Evolutionary conservation across 2,329 filamentous ascomycete genomes (phyloP).

Genomic region (Xylariaceae sp.): DNA sequence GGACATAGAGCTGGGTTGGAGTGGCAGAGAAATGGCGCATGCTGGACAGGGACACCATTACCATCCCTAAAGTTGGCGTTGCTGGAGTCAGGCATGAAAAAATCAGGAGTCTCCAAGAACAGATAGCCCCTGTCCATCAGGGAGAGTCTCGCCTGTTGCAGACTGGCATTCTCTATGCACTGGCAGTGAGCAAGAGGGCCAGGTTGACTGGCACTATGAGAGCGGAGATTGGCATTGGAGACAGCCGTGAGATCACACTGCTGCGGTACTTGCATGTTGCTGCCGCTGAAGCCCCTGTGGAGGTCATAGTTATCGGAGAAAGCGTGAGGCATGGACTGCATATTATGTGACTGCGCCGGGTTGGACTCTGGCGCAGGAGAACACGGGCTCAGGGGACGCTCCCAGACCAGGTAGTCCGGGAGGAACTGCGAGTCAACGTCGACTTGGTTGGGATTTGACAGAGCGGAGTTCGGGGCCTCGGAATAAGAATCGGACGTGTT

Average conservation of each 20-base stretch:
- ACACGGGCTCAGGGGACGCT: not conserved
- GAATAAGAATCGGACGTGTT: slow-evolving; percentile 2
- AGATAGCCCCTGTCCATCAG: not conserved
- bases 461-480: not conserved
- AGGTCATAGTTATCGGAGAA: slow-evolving; percentile 22
- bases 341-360: slow-evolving; percentile 9
- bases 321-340: slow-evolving; percentile 16
- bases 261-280: slow-evolving; percentile 12
- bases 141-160: not conserved
- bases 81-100: not conserved
- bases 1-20: slow-evolving; percentile 19
- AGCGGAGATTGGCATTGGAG: not conserved
- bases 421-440: slow-evolving; percentile 17
- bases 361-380: slow-evolving; percentile 11
- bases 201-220: not conserved
- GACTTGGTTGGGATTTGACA: slow-evolving; percentile 7
- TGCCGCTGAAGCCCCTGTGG: slow-evolving; percentile 19
- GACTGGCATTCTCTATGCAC: slow-evolving; percentile 8
- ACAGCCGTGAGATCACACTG: slow-evolving; percentile 10
- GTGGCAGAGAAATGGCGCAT: slow-evolving; percentile 6
- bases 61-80: slow-evolving; percentile 1
- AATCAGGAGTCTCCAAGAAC: not conserved
- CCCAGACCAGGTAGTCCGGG: not conserved
- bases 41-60: slow-evolving; percentile 6
- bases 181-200: slow-evolving; percentile 9